Evolutionary conservation across 805 yeast species (phyloP).

Genomic region (Cyberlindnera euphorbiae): DNA sequence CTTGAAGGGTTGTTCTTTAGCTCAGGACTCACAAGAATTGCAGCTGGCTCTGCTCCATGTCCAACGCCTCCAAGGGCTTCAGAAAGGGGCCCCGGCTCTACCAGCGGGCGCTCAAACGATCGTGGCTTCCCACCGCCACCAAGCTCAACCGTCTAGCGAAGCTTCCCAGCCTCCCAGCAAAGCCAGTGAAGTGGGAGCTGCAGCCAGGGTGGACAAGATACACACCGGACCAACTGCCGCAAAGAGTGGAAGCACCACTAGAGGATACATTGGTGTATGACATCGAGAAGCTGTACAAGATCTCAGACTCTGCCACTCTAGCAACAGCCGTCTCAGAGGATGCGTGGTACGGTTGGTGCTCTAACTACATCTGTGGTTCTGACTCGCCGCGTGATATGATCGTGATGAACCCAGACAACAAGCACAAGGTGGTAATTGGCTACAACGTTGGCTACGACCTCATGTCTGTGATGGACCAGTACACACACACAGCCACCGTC

Average conservation of each 20-base stretch:
- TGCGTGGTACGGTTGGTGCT: conserved; percentile 93
- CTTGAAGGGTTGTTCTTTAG: no score
- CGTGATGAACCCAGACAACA: conserved; percentile 49
- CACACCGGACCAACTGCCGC: conserved; percentile 1
- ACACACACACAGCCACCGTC: conserved; percentile 46
- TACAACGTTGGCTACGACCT: conserved; percentile 85
- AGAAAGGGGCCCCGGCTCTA: neutral
- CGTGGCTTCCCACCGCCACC: conserved; percentile 2
- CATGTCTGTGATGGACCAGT: conserved; percentile 77
- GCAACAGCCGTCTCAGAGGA: conserved; percentile 71
- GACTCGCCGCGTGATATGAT: conserved; percentile 40
- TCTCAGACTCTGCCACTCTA: conserved; percentile 51
- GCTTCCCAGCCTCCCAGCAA: conserved; percentile 1
- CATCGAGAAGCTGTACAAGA: conserved; percentile 9
- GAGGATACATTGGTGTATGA: conserved; percentile 9
- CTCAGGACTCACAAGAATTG: no score
- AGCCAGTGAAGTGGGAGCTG: conserved; percentile 4
- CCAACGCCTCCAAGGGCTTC: no score
- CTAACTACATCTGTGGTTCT: conserved; percentile 65
- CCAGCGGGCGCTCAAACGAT: neutral
- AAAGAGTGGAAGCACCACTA: conserved; percentile 4
- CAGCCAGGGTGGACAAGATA: conserved; percentile 12
- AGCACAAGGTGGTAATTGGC: conserved; percentile 63
- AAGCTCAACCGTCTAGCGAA: neutral
- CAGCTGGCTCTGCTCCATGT: no score